A percentile compares a stretch with the other conserved stretches of the same genome.
phyloP scores from a whole-genome alignment of 176 grass and related monocot genomes.

The Zea mays region DNA sequence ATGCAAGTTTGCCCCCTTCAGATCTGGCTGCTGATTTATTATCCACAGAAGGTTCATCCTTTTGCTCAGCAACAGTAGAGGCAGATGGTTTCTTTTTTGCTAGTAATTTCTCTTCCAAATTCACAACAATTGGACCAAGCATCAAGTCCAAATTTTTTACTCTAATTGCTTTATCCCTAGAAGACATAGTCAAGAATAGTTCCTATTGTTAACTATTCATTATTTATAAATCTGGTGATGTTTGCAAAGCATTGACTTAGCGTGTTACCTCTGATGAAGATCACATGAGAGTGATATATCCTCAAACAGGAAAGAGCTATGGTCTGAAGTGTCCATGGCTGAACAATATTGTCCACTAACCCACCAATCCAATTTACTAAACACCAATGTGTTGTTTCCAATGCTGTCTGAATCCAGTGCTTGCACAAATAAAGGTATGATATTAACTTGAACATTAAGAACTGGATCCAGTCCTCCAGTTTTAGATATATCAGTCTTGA shows the following conservation, averaged over 20 bases:
- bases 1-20: constrained; percentile 59
- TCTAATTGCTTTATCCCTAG: constrained; percentile 49
- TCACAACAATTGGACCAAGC: constrained; percentile 48
- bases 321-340: constrained; percentile 52
- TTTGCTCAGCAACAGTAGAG: constrained; percentile 49
- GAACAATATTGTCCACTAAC: constrained; percentile 57
- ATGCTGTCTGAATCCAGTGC: constrained; percentile 45
- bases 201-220: constrained; percentile 16
- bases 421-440: constrained; percentile 73
- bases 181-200: constrained; percentile 29
- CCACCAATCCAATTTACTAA: constrained; percentile 53
- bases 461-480: constrained; percentile 49
- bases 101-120: constrained; percentile 79
- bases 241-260: constrained; percentile 21
- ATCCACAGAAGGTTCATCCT: constrained; percentile 50
- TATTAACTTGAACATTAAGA: constrained; percentile 60
- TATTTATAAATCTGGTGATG: constrained; percentile 4
- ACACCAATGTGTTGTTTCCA: constrained; percentile 44
- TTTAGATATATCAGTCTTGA: constrained; percentile 75
- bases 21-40: constrained; percentile 52
- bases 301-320: constrained; percentile 52
- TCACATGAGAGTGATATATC: constrained; percentile 50
- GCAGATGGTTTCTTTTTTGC: constrained; percentile 59
- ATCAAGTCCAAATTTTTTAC: constrained; percentile 51
- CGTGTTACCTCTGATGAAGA: constrained; percentile 52